Conservation (phyloP, 345 rosid genomes). For the Garcia nutans region DNA sequence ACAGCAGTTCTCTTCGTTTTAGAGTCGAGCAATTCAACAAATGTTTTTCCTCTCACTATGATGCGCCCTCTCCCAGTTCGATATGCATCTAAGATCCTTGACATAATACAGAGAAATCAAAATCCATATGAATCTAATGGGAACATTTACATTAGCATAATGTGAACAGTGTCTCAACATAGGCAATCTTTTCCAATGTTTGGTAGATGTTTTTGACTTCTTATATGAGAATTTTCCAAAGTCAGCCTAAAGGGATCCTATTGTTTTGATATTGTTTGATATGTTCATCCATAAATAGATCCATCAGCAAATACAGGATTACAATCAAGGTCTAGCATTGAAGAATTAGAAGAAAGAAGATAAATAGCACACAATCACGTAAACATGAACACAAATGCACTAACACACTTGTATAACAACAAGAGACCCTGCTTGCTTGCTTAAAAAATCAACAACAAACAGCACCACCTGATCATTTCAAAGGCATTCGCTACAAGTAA, state of each 20-base stretch:
- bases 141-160: background rate
- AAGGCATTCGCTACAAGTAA: background rate
- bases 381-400: background rate
- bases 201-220: background rate
- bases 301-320: background rate
- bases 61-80: constrained; percentile 89
- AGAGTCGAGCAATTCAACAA: constrained; percentile 75
- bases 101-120: constrained; percentile 25
- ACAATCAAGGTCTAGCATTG: background rate
- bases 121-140: constrained; percentile 6
- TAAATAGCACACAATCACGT: background rate
- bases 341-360: background rate
- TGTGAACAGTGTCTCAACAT: background rate
- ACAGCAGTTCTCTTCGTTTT: constrained; percentile 72
- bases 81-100: constrained; percentile 86
- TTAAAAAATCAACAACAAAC: background rate
- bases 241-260: background rate
- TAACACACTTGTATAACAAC: background rate
- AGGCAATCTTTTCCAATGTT: background rate
- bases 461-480: background rate
- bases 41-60: constrained; percentile 80
- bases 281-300: background rate
- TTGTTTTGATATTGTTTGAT: no score
- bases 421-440: background rate
- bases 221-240: background rate